Evolutionary conservation across 257 asterid species (phyloP).

Genomic region (Petunia axillaris): DNA sequence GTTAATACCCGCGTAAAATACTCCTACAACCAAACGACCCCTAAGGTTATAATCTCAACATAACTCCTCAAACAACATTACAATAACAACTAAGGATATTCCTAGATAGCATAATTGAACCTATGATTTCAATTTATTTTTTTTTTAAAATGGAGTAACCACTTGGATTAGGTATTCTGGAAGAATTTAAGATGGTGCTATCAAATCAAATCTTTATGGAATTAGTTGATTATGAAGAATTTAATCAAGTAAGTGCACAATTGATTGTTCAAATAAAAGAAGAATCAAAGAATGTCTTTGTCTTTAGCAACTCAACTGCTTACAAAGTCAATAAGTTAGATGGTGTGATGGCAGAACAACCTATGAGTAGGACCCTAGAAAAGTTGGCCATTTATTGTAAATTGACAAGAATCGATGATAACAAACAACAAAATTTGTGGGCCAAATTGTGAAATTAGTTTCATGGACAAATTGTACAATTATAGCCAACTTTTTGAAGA

Average conservation of each 20-base stretch:
- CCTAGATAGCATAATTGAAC: background rate
- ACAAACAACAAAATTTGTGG: background rate
- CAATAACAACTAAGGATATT: background rate
- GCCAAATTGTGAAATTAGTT: too few species aligned
- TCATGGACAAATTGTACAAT: too few species aligned
- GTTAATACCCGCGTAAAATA: too few species aligned
- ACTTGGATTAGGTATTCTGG: background rate
- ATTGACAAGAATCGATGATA: conserved; percentile 21
- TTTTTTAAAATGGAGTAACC: background rate
- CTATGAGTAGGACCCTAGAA: too few species aligned
- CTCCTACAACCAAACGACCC: too few species aligned
- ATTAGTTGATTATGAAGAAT: background rate
- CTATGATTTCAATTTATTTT: background rate
- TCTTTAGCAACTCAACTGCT: background rate
- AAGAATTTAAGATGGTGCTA: background rate
- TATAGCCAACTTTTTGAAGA: too few species aligned
- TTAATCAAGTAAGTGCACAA: background rate
- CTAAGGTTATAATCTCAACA: too few species aligned
- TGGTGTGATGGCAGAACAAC: too few species aligned
- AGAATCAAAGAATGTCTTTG: background rate
- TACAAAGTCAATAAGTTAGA: conserved; percentile 4
- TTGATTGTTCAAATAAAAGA: background rate
- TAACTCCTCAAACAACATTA: too few species aligned
- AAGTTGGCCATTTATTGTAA: too few species aligned
- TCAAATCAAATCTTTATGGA: background rate